Evolutionary conservation across 2,329 filamentous ascomycete species (phyloP), one percentile per base, ranked within the genome.

Genomic region (Cladophialophora yegresii): DNA sequence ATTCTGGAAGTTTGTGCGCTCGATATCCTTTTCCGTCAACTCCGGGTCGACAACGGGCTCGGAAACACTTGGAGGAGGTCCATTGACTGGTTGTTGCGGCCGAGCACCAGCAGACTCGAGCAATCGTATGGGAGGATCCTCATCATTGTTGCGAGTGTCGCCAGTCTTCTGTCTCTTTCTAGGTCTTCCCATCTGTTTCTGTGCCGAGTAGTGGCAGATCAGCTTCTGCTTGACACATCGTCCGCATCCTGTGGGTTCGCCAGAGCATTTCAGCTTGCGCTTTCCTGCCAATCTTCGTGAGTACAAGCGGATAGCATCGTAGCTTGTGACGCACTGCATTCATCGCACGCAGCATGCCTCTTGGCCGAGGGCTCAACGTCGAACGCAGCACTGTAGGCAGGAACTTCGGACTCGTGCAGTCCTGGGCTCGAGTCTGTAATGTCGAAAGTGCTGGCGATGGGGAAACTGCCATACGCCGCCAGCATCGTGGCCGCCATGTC

Each of bases 261-360:
- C 79, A 1, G 80, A 80, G 71, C 80, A 82, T 74, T 80, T 81
- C 62, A 81, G 70, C 68, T 82, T 82, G 49, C 79, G 76, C 69
- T 78, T 78, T 65, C 79, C 79, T 81, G 40, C n/a, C 20, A 61
- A 47, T 71, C 26, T 54, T 73, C 56, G 67, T 67, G 64, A 63
- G 61, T 61, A 54, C 33, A 30, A 32, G 58, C n/a, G 53, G 32
- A 58, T 50, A 58, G 20, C 56, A 49, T 51, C 22, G n/a, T 16
- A 36, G 56, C 23, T 62, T 30, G 13, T 16, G 32, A 71, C 79
- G 67, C 77, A 82, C 80, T 76, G 69, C 80, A 82, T 67, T 81
- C 80, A 69, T 82, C 80, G 68, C 80, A 82, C 51, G 80, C 80
- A 43, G 79, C 74, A 72, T 81, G 79, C 69, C 76, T 74, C 62